Percentiles rank a stretch among this genome's conserved stretches.
phyloP scores from a whole-genome alignment of 805 yeast genomes.

The Zygotorulaspora danielsina region DNA sequence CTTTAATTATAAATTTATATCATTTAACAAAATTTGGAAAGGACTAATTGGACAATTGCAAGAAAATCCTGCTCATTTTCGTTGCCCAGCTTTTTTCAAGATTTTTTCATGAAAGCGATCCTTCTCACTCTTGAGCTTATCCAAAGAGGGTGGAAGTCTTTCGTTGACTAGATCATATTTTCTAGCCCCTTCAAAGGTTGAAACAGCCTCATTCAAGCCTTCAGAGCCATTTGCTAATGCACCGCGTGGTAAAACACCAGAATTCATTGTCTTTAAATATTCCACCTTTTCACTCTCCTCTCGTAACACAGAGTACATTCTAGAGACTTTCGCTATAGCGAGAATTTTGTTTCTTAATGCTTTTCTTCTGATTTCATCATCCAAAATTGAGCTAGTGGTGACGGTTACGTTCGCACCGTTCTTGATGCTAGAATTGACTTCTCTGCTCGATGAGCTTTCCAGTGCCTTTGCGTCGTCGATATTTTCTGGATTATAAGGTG shows the following conservation, averaged over 20 bases:
- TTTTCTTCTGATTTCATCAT: constrained; percentile 38
- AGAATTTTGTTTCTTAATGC: constrained; percentile 80
- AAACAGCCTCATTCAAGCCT: constrained; percentile 64
- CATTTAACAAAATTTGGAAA: too few species aligned
- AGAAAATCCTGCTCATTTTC: too few species aligned
- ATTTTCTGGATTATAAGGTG: constrained; percentile 46
- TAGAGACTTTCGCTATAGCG: constrained; percentile 93
- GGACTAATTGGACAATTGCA: too few species aligned
- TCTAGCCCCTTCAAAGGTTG: constrained; percentile 78
- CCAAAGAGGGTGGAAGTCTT: constrained; percentile 76
- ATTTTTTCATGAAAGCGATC: constrained; percentile 44
- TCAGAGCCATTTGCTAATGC: constrained; percentile 78
- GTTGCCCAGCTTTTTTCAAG: constrained; percentile 25
- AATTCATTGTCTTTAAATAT: constrained; percentile 65
- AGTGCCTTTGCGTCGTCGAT: constrained; percentile 22
- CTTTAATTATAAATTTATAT: too few species aligned
- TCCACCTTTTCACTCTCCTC: constrained; percentile 85
- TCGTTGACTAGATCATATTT: constrained; percentile 78
- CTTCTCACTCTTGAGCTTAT: constrained; percentile 45
- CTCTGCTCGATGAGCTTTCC: constrained; percentile 2
- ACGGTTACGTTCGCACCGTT: constrained; percentile 13
- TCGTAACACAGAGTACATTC: constrained; percentile 85
- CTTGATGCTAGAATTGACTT: neutral
- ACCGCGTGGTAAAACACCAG: constrained; percentile 83
- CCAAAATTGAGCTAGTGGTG: constrained; percentile 19